These are phyloP conservation scores for Metschnikowia proteae DNA, from an alignment of 805 yeast species.

Conservation along the genomic window DNA sequence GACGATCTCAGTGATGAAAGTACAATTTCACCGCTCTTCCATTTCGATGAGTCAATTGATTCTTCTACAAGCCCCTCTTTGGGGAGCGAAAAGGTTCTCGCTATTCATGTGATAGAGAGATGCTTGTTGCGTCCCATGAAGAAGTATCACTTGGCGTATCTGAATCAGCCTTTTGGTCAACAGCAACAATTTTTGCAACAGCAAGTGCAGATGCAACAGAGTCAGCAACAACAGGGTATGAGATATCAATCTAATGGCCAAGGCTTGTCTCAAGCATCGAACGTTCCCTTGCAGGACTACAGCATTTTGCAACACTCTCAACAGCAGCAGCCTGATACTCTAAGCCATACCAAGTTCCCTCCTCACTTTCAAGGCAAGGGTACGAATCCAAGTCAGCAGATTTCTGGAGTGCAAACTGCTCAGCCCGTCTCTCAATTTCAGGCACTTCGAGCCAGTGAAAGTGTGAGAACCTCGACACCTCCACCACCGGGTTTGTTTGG, in stretches of 20 bases:
- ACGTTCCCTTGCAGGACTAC: neutral
- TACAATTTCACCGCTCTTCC: conserved; percentile 44
- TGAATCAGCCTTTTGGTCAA: conserved; percentile 39
- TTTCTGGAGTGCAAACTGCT: conserved; percentile 7
- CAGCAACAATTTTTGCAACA: conserved; percentile 25
- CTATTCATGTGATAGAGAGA: conserved; percentile 40
- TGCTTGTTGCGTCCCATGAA: conserved; percentile 40
- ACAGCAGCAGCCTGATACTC: neutral
- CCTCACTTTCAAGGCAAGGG: conserved; percentile 5
- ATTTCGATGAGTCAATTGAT: conserved; percentile 35
- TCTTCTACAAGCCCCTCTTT: conserved; percentile 27
- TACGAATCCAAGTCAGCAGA: neutral
- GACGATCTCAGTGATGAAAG: conserved; percentile 24
- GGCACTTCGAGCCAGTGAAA: conserved; percentile 30
- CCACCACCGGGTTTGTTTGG: conserved; percentile 72
- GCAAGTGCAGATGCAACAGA: conserved; percentile 30
- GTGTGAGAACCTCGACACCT: conserved; percentile 48
- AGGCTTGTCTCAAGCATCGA: neutral
- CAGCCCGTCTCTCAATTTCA: conserved; percentile 22
- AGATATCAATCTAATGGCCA: conserved; percentile 1
- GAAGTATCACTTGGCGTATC: conserved; percentile 44
- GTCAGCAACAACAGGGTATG: conserved; percentile 6
- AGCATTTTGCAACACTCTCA: neutral
- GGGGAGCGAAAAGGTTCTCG: conserved; percentile 34
- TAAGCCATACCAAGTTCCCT: conserved; percentile 1